Evolutionary conservation across 805 yeast species (phyloP), one percentile per base, ranked within the genome.

Genomic region (Kodamaea laetipori): DNA sequence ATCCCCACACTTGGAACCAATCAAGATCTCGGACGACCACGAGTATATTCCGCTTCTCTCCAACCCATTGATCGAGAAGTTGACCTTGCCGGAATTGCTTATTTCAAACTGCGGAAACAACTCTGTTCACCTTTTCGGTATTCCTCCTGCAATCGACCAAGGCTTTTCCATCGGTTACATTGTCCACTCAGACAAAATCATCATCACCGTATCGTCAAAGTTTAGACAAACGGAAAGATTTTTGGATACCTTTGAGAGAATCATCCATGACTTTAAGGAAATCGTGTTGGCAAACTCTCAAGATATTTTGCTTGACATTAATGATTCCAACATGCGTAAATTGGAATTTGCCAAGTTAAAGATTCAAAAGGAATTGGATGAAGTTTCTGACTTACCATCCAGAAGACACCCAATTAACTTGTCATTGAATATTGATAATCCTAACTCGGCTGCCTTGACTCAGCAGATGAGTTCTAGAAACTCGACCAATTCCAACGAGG

Each of bases 111-210:
- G 97, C 68, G 97, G 97, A 28, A 90, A 90, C 60, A 95, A 96
- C 4, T 85, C 96, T 1, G 71, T 90, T 45, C 82, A 85, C 49
- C 72, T 84, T 39, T 90, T 90, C 69, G 97, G 97, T 0, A 90
- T 90, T 57, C 95, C 96, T 3, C 97, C 97, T 2, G 90, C 89
- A 1, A 74, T 85, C 10, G 84, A 89, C 37, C 90, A 87, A 57
- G 97, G 97, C 2, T 89, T 84, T 63, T 97, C 97, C n/a, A 77
- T 90, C 27, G 96, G 96, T 4, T 90, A 90, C 61, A 87, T 90
- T 52, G 84, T 90, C 53, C 89, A 90, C 61, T 79, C 73, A 33
- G 86, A 88, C 56, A 81, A 88, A 15, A 79, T 90, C 19, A 79
- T 90, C 1, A 77, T 90, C 7, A 88, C 95, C 39, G 84, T 86